A percentile compares a stretch with the other conserved stretches of the same genome.
These are phyloP conservation scores for Podospora pseudoanserina DNA, from an alignment of 495 filamentous ascomycete genomes.

Conservation along the genomic window DNA sequence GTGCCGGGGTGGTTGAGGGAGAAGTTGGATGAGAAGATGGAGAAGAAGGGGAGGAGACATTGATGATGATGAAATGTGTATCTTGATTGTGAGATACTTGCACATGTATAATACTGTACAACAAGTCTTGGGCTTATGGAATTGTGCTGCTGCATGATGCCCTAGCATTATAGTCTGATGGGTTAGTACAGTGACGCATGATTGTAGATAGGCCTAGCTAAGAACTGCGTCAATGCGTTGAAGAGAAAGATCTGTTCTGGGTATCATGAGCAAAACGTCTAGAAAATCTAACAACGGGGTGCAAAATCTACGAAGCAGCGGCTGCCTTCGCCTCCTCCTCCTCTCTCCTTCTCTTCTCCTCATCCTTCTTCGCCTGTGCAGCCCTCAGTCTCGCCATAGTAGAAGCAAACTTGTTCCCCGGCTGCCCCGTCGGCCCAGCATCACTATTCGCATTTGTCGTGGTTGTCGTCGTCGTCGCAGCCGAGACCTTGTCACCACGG, in stretches of 20 bases:
- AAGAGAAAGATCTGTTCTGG: not conserved
- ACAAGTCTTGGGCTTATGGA: too few species aligned
- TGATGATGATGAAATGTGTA: not conserved
- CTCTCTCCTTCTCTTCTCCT: conserved; percentile 23
- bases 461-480: conserved; percentile 1
- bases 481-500: conserved; percentile 20
- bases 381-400: conserved; percentile 41
- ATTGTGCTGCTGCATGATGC: too few species aligned
- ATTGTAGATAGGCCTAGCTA: too few species aligned
- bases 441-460: not conserved
- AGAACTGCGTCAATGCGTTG: too few species aligned
- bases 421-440: conserved; percentile 7
- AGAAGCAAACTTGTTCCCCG: conserved; percentile 30
- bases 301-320: not conserved
- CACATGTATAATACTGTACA: too few species aligned
- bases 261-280: not conserved
- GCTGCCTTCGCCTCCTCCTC: conserved; percentile 1
- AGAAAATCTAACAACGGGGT: not conserved
- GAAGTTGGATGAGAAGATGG: conserved; percentile 22
- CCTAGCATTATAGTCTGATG: too few species aligned
- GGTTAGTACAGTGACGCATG: too few species aligned
- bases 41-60: not conserved
- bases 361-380: conserved; percentile 39
- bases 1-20: conserved; percentile 73
- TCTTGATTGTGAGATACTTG: too few species aligned